A percentile compares a stretch with the other conserved stretches of the same genome.
Conservation (phyloP, 1,284 basidiomycete species). For the Puccinia polysora region DNA sequence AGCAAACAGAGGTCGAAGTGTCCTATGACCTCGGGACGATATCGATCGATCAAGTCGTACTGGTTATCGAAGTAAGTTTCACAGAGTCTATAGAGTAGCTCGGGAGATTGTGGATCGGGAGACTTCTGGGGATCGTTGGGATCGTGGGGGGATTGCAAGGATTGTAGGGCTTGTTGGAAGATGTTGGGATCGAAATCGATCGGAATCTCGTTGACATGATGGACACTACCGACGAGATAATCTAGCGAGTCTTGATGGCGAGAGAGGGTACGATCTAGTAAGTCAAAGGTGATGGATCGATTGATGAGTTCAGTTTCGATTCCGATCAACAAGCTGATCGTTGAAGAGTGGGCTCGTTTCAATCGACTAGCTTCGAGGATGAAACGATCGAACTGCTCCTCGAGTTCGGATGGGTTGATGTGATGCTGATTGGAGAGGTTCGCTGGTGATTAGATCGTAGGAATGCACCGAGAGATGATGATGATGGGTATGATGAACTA, state of each 20-base stretch:
- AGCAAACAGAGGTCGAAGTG: conserved; percentile 87
- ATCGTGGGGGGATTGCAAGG: conserved; percentile 46
- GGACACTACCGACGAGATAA: conserved; percentile 87
- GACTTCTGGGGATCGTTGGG: conserved; percentile 46
- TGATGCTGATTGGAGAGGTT: neutral
- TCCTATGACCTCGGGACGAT: conserved; percentile 83
- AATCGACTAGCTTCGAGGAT: neutral
- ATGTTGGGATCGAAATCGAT: conserved; percentile 84
- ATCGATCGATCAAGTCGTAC: conserved; percentile 62
- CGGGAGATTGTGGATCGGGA: conserved; percentile 33
- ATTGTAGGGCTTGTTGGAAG: conserved; percentile 54
- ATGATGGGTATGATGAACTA: neutral
- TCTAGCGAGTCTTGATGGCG: conserved; percentile 64
- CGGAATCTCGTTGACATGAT: conserved; percentile 80
- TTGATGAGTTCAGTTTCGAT: neutral
- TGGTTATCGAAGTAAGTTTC: conserved; percentile 77
- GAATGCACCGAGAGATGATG: neutral
- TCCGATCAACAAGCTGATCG: neutral
- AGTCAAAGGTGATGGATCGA: neutral
- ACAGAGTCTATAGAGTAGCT: conserved; percentile 55
- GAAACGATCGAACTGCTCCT: neutral
- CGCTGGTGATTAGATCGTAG: neutral
- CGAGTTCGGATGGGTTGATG: neutral
- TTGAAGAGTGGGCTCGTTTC: neutral
- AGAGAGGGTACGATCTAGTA: conserved; percentile 56